Base-by-base conservation (phyloP, 768 basidiomycete genomes). In the Lanmaoa pseudosensibilis region DNA sequence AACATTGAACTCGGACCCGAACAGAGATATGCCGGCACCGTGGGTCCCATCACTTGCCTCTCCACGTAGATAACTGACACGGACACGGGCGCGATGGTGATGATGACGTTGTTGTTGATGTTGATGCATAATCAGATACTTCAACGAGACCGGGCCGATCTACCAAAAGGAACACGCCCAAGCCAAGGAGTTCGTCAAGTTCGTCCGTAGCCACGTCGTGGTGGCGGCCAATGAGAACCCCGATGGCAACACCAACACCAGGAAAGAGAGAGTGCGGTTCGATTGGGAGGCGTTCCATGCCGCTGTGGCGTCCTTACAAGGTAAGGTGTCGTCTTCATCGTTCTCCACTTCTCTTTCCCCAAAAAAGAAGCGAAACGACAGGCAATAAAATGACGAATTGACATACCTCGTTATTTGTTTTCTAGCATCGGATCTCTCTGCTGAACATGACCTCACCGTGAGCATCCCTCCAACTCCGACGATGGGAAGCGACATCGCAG, bases 81-180 rank as follows among this genome's bases (percentile, higher is more conserved):
- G 16, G 51, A 21, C 38, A 13, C n/a, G 49, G 50, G 16, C 39
- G 21, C 32, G 23, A 52, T 34, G 27, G 15, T 30, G 32, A 33
- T 21, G 19, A 30, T 25, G 23, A 25, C n/a, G 51, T 34, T 11
- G 51, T 34, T 11, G 11, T 33, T 47, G 50, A 33, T 33, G 15
- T 18, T 13, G 30, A 18, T n/a, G 21, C 32, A 12, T 6, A 18
- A 37, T 50, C 63, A 55, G 54, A 11, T 55, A 55, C 27, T 55
- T 55, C 34, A 55, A 55, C 34, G 54, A 55, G 41, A 55, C 54
- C 11, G 54, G 54, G 19, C 54, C 54, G 16, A 55, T 55, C 33
- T 55, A 55, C 19, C 15, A 23, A 41, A 18, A 27, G 19, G 55
- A 56, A 23, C 41, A 54, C 27, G 9, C 25, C 11, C 51, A 56